Percentiles rank a stretch among this genome's conserved stretches.
Conservation (phyloP, 2,329 filamentous ascomycete genomes). For the Calycina marina region DNA sequence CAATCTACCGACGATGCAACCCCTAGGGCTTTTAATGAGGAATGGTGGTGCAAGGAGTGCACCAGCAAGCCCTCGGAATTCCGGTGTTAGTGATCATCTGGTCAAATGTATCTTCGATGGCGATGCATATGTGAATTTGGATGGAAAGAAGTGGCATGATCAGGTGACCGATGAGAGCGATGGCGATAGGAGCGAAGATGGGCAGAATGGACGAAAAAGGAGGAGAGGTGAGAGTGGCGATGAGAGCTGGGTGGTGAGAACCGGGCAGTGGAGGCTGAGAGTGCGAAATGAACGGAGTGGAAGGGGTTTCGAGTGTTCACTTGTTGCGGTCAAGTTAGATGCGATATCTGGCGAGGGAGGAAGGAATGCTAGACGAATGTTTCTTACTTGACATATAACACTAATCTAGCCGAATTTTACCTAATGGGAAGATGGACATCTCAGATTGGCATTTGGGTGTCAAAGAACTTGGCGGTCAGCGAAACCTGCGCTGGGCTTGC, state of each 20-base stretch:
- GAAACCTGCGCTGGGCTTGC: background rate
- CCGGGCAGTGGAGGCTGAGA: conserved; percentile 57
- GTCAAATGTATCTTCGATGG: conserved; percentile 49
- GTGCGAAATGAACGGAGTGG: conserved; percentile 38
- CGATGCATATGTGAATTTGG: conserved; percentile 43
- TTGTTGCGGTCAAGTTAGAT: conserved; percentile 65
- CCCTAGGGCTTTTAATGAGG: conserved; percentile 52
- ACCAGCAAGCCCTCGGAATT: conserved; percentile 52
- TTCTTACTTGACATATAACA: conserved; percentile 33
- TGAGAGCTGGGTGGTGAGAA: conserved; percentile 44
- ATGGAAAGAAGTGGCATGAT: conserved; percentile 29
- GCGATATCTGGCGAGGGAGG: conserved; percentile 50
- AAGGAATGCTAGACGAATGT: conserved; percentile 50
- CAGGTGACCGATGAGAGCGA: conserved; percentile 2
- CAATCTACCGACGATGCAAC: conserved; percentile 46
- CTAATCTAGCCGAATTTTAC: background rate
- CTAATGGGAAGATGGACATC: background rate
- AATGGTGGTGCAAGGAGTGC: conserved; percentile 46
- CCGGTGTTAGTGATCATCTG: conserved; percentile 52
- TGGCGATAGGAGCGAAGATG: too few species aligned
- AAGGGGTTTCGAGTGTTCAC: conserved; percentile 51
- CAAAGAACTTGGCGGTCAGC: conserved; percentile 1
- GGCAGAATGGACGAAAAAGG: too few species aligned
- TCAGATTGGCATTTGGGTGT: background rate
- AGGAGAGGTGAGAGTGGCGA: conserved; percentile 10